Percentiles rank a stretch among this genome's conserved stretches.
phyloP scores from a whole-genome alignment of 2,329 filamentous ascomycete genomes.

The Aspergillus carbonarius region DNA sequence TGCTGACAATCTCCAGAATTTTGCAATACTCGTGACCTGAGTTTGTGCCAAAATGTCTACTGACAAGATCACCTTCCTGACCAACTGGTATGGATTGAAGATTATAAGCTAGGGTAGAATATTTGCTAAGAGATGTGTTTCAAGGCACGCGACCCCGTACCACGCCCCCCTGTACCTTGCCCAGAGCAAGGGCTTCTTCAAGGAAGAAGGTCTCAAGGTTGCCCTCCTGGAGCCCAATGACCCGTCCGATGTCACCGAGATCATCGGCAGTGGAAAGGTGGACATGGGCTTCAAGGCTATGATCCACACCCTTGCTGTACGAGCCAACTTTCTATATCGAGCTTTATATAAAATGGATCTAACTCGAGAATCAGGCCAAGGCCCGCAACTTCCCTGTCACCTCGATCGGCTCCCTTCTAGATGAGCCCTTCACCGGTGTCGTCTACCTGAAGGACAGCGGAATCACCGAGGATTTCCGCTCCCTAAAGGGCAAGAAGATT shows the following conservation, averaged over 20 bases:
- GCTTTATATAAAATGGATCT: not conserved
- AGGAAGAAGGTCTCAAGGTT: conserved; percentile 74
- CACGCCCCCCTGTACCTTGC: conserved; percentile 76
- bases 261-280: conserved; percentile 73
- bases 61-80: conserved; percentile 81
- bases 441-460: conserved; percentile 73
- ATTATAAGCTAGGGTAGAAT: conserved; percentile 5
- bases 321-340: conserved; percentile 19
- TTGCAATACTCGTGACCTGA: conserved; percentile 34
- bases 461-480: conserved; percentile 72
- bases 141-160: conserved; percentile 77
- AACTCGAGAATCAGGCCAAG: conserved; percentile 57
- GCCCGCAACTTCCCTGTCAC: conserved; percentile 71
- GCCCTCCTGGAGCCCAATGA: conserved; percentile 76
- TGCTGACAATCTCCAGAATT: conserved; percentile 28
- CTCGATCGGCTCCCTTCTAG: conserved; percentile 72
- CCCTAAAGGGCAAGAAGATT: conserved; percentile 72
- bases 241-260: conserved; percentile 78
- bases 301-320: conserved; percentile 74
- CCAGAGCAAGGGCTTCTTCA: conserved; percentile 72
- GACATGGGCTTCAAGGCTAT: conserved; percentile 81
- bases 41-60: conserved; percentile 65
- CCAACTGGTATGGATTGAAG: conserved; percentile 66
- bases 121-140: conserved; percentile 29
- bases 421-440: conserved; percentile 77